Base-by-base conservation (phyloP, 345 rosid species). In the Bruguiera sexangula region DNA sequence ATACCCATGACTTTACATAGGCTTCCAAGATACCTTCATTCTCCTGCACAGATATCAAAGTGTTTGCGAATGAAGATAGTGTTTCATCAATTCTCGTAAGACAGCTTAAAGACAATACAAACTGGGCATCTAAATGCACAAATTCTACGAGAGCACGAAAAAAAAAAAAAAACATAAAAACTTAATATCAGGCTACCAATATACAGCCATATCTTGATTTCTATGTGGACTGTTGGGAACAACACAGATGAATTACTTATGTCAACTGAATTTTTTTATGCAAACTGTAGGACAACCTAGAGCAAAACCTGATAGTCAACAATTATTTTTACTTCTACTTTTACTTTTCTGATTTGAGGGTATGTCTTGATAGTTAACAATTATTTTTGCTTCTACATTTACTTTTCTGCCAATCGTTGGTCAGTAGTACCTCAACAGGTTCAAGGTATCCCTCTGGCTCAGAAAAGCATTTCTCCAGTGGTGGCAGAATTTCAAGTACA, bases 401-500 rank as follows among this genome's bases (percentile, higher is more conserved):
- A 37, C 2, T 37, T 39, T 39, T 10, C 46, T 39, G 46, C 3
- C 3, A 34, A 36, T 15, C 46, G 53, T 66, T 43, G 53, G 58
- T 18, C 22, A 66, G 22, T 63, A 71, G 60, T 82, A 89, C 97
- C 98, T 93, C 96, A 53, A 78, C 59, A 11, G 96, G 97, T 80
- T 85, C 92, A 8, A 93, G 93, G 76, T 89, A 90, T 34, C 96
- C 97, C 56, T 85, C 85, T 7, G 87, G 87, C 60, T 72, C 72
- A 67, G 84, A 89, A 67, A 87, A 54, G 81, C 95, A 89, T 62
- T 89, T 82, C 66, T 87, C 85, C 29, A 89, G 51, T 55, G 91
- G 84, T 4, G 95, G 96, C 70, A 94, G 88, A 77, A 94, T 88
- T 75, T 91, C 93, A 60, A 94, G 94, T 69, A 84, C 97, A 72